Evolutionary conservation across 306 rosid species (phyloP).

Genomic region (Delonix regia): DNA sequence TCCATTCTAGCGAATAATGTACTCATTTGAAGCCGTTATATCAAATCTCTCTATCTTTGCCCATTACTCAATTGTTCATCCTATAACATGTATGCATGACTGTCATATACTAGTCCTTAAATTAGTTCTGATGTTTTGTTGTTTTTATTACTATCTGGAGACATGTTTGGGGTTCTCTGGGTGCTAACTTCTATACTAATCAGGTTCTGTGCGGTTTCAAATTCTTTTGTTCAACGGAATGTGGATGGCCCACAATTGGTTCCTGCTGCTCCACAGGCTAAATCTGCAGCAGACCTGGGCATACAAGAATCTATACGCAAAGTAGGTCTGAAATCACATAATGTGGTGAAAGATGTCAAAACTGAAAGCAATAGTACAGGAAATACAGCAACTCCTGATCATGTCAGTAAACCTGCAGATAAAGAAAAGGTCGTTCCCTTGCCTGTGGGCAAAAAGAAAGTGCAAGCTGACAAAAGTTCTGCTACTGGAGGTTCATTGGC

Average conservation of each 20-base stretch:
- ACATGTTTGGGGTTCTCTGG: conserved; percentile 24
- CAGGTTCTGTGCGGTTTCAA: conserved; percentile 87
- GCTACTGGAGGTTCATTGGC: conserved; percentile 75
- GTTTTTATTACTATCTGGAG: conserved; percentile 2
- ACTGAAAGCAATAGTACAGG: conserved; percentile 57
- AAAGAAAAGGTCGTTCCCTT: conserved; percentile 58
- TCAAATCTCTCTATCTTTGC: conserved; percentile 1
- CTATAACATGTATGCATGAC: neutral
- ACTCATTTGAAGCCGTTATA: neutral
- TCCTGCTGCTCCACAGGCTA: conserved; percentile 47
- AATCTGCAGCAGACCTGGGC: conserved; percentile 41
- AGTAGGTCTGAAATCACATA: conserved; percentile 46
- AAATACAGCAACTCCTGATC: conserved; percentile 49
- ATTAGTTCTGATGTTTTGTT: conserved; percentile 1
- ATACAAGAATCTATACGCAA: conserved; percentile 44
- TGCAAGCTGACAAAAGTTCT: conserved; percentile 63
- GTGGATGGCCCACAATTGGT: conserved; percentile 50
- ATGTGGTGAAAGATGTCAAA: conserved; percentile 63
- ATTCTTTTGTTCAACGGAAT: conserved; percentile 65
- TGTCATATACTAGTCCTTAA: neutral
- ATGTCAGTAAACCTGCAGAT: conserved; percentile 50
- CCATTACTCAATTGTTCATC: neutral
- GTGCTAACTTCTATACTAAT: conserved; percentile 35
- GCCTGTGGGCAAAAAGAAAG: conserved; percentile 68
- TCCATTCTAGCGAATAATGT: neutral